Conservation (phyloP, 257 asterid genomes). For the Echites panduratus region DNA sequence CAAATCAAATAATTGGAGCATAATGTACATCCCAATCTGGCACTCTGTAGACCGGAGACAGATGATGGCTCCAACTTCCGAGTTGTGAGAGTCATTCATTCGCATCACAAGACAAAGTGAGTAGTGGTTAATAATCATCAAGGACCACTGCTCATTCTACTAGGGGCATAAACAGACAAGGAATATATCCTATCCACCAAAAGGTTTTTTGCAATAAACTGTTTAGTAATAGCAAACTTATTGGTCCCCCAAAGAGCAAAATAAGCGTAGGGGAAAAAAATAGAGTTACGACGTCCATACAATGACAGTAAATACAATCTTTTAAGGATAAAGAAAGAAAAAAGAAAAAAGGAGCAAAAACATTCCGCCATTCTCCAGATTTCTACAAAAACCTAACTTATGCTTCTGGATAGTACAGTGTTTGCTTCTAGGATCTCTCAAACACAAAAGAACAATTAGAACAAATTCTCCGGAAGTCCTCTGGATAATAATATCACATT, state of each 20-base stretch:
- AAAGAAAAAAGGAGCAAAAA: background rate
- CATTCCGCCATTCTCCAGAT: background rate
- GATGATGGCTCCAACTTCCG: too few relatives aligned
- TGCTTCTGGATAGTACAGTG: background rate
- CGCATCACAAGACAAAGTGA: too few relatives aligned
- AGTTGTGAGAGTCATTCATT: too few relatives aligned
- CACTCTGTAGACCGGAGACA: too few relatives aligned
- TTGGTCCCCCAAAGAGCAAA: background rate
- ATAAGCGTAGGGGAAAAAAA: background rate
- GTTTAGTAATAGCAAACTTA: background rate
- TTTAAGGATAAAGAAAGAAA: background rate
- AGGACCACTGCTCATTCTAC: too few relatives aligned
- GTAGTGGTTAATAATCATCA: too few relatives aligned
- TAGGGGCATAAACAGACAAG: too few relatives aligned
- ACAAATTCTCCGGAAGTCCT: background rate
- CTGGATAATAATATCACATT: background rate
- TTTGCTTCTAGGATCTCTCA: background rate
- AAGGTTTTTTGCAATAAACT: background rate
- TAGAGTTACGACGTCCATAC: background rate
- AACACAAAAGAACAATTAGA: background rate
- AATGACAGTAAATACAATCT: background rate
- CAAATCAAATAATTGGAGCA: too few relatives aligned
- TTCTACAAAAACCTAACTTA: slow-evolving; percentile 1
- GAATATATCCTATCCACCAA: background rate
- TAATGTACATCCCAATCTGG: too few relatives aligned